Evolutionary conservation across 1,284 basidiomycete genomes (phyloP).

Genomic region (Tilletia horrida): DNA sequence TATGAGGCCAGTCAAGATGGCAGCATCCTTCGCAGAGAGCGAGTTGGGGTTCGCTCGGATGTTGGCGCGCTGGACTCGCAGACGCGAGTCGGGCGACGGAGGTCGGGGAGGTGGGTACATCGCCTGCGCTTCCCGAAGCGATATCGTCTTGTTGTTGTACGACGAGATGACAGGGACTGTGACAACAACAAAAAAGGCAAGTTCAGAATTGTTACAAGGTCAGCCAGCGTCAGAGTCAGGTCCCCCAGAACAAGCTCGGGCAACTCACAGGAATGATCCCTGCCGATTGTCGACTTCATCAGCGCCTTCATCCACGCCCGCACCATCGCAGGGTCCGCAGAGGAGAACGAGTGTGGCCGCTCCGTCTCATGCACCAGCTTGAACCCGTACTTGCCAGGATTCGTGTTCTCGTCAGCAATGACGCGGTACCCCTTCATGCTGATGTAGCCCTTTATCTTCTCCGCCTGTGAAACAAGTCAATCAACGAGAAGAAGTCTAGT

Average conservation of each 20-base stretch:
- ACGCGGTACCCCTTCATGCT: slow-evolving; percentile 90
- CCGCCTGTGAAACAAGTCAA: slow-evolving; percentile 26
- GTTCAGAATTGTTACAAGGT: no score
- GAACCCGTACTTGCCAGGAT: slow-evolving; percentile 92
- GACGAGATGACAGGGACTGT: slow-evolving; percentile 80
- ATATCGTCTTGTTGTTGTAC: slow-evolving; percentile 94
- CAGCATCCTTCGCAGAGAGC: slow-evolving; percentile 65
- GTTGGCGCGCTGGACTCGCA: slow-evolving; percentile 81
- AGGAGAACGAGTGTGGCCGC: slow-evolving; percentile 85
- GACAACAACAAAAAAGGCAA: no score
- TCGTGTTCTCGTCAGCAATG: slow-evolving; percentile 83
- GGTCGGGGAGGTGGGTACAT: slow-evolving; percentile 93
- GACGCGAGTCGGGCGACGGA: slow-evolving; percentile 78
- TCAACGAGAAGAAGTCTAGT: neutral
- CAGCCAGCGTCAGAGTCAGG: no score
- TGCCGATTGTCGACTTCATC: slow-evolving; percentile 94
- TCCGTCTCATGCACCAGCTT: slow-evolving; percentile 84
- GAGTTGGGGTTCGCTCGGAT: slow-evolving; percentile 84
- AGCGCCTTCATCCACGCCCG: slow-evolving; percentile 99
- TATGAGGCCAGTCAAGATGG: slow-evolving; percentile 49
- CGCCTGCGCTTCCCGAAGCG: slow-evolving; percentile 86
- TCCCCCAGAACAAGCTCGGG: no score
- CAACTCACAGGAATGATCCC: slow-evolving; percentile 56
- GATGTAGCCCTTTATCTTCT: slow-evolving; percentile 86
- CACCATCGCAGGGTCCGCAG: slow-evolving; percentile 75